Percentiles rank a stretch among this genome's conserved stretches.
Evolutionary conservation across 2,329 filamentous ascomycete genomes (phyloP).

Genomic region (Cordyceps javanica): DNA sequence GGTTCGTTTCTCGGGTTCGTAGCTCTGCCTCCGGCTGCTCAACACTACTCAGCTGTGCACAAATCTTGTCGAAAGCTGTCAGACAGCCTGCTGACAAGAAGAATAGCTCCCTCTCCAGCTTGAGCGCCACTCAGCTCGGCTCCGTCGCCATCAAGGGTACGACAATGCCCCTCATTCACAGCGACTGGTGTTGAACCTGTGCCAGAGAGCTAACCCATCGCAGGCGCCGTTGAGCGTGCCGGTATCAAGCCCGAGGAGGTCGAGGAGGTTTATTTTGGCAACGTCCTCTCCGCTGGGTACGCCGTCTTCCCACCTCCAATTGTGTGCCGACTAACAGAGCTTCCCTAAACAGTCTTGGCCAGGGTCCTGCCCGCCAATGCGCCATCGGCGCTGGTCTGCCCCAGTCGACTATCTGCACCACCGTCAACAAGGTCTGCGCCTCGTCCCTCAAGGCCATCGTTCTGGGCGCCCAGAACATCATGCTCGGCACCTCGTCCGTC

Average conservation of each 20-base stretch:
- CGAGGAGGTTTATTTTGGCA: slow-evolving; percentile 96
- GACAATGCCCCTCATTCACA: slow-evolving; percentile 16
- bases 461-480: slow-evolving; percentile 92
- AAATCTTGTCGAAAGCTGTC: neutral
- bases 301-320: slow-evolving; percentile 17
- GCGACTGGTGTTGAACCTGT: neutral
- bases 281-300: slow-evolving; percentile 94
- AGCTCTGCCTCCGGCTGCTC: slow-evolving; percentile 8
- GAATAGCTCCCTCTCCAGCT: slow-evolving; percentile 74
- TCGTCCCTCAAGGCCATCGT: slow-evolving; percentile 92
- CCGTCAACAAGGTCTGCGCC: slow-evolving; percentile 98
- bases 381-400: slow-evolving; percentile 82
- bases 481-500: slow-evolving; percentile 88
- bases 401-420: slow-evolving; percentile 76
- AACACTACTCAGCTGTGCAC: neutral
- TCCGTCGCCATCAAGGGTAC: slow-evolving; percentile 87
- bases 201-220: slow-evolving; percentile 14
- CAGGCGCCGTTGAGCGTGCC: slow-evolving; percentile 75
- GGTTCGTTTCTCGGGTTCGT: slow-evolving; percentile 87
- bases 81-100: slow-evolving; percentile 1
- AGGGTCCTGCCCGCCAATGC: slow-evolving; percentile 93
- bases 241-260: slow-evolving; percentile 86
- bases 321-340: neutral
- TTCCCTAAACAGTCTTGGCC: slow-evolving; percentile 62
- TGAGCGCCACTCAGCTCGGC: slow-evolving; percentile 81